These are phyloP conservation scores for Tylopilus rubrobrunneus DNA, from an alignment of 768 basidiomycete species.

Conservation along the genomic window DNA sequence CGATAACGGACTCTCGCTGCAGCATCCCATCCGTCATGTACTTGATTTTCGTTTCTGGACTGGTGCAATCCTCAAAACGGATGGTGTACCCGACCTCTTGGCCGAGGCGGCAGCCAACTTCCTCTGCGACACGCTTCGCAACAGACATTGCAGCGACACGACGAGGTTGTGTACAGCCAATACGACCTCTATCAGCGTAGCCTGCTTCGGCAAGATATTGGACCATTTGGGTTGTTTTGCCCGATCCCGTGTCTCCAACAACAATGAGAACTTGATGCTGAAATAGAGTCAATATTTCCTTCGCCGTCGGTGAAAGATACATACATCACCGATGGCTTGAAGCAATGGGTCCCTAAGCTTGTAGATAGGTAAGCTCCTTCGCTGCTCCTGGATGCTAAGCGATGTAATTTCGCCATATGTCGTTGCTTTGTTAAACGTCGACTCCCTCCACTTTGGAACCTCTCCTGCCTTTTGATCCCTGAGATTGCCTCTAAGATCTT, in stretches of 20 bases:
- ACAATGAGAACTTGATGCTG: constrained; percentile 91
- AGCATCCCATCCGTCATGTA: constrained; percentile 99
- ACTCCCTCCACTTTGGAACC: constrained; percentile 87
- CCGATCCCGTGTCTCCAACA: constrained; percentile 97
- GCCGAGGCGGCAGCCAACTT: constrained; percentile 95
- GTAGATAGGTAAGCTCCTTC: constrained; percentile 88
- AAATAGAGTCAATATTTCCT: constrained; percentile 14
- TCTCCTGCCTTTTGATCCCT: constrained; percentile 81
- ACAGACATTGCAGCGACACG: constrained; percentile 99
- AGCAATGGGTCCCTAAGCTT: constrained; percentile 89
- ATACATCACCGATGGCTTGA: constrained; percentile 86
- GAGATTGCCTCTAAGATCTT: constrained; percentile 80
- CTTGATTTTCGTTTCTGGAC: constrained; percentile 98
- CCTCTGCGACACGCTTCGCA: constrained; percentile 96
- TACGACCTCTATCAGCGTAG: constrained; percentile 82
- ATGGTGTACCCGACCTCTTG: constrained; percentile 99
- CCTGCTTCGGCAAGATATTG: constrained; percentile 97
- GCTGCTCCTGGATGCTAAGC: constrained; percentile 90
- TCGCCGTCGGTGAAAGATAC: constrained; percentile 1
- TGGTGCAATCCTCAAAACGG: constrained; percentile 98
- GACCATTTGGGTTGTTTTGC: constrained; percentile 99
- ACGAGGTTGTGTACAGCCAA: constrained; percentile 98
- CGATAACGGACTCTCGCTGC: constrained; percentile 93
- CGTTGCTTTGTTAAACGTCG: constrained; percentile 91
- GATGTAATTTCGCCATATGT: constrained; percentile 92